Evolutionary conservation across 805 yeast species (phyloP), one percentile per base, ranked within the genome.

Genomic region (Candida ficus): DNA sequence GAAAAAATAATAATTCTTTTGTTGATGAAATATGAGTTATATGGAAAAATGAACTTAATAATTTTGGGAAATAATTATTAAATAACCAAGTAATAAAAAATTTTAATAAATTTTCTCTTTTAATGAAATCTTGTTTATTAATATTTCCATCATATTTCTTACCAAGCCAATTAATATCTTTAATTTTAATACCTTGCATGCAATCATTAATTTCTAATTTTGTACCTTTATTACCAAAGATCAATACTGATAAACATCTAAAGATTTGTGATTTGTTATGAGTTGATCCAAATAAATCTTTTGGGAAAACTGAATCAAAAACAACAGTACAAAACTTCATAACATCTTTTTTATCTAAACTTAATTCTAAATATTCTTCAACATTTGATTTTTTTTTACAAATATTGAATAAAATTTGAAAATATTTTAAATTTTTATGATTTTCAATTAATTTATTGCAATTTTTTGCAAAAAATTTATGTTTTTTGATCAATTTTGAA

Each of bases 61-160:
- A 44, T 14, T 63, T 67, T 7, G 71, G 62, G 1, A 85, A 47
- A 37, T 79, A 68, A 0, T 27, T 29, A 0, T 59, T 46, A 30
- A 83, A 73, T 2, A 83, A 36, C 95, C 95, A 90, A 2, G 38
- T 35, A 1, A 83, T 21, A 36, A 85, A 76, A 3, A 53, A 47
- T 3, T 49, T 41, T 11, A 79, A 55, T 14, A 73, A 48, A 0
- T 40, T 14, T 35, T 53, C 57, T 4, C 80, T 64, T 43, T 61
- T 58, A 1, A 47, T 37, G 23, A 60, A 62, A 37, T 77, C 83
- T 12, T 67, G 69, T 19, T 60, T 61, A n/a, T 70, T 70, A 10
- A 61, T 49, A 11, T 54, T 20, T 21, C 52, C 42, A 2, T 43
- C 13, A 17, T 33, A 37, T 0, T 34, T 25, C 18, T 63, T 63